A percentile compares a stretch with the other conserved stretches of the same genome.
phyloP scores from a whole-genome alignment of 139 green algal species.

The Zygnema cylindricum region DNA sequence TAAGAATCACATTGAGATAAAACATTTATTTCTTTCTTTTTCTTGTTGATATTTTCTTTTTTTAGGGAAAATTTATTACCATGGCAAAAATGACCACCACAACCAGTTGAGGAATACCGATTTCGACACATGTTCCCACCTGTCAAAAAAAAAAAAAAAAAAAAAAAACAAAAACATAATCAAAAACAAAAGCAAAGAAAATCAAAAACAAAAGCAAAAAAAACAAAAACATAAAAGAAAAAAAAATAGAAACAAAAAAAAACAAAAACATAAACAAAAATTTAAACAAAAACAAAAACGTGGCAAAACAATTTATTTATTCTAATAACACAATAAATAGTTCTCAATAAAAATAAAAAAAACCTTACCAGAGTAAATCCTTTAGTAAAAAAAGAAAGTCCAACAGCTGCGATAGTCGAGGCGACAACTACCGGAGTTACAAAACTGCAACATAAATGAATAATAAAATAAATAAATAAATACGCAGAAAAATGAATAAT shows the following conservation, averaged over 20 bases:
- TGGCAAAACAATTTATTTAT: too few relatives aligned
- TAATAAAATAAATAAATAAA: background rate
- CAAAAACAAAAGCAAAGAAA: too few relatives aligned
- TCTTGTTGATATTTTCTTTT: background rate
- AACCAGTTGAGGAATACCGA: background rate
- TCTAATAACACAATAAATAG: too few relatives aligned
- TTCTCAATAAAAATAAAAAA: conserved; percentile 22
- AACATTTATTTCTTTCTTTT: too few relatives aligned
- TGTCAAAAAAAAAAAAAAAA: background rate
- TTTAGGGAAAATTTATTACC: background rate
- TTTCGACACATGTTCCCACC: background rate
- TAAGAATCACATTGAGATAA: too few relatives aligned
- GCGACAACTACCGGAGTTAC: conserved; percentile 39
- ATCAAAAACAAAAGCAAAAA: too few relatives aligned
- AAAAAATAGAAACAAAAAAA: background rate
- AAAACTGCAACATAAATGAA: conserved; percentile 10
- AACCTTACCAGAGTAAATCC: conserved; percentile 15
- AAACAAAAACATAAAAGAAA: conserved; percentile 2
- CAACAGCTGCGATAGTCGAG: conserved; percentile 39
- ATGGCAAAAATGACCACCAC: background rate
- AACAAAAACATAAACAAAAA: too few relatives aligned
- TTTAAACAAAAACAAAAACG: too few relatives aligned
- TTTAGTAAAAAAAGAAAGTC: conserved; percentile 26
- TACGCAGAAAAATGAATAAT: background rate
- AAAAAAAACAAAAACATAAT: background rate